Percentiles rank a stretch among this genome's conserved stretches.
phyloP scores from a whole-genome alignment of 2,329 filamentous ascomycete genomes.

The Colletotrichum tabaci region DNA sequence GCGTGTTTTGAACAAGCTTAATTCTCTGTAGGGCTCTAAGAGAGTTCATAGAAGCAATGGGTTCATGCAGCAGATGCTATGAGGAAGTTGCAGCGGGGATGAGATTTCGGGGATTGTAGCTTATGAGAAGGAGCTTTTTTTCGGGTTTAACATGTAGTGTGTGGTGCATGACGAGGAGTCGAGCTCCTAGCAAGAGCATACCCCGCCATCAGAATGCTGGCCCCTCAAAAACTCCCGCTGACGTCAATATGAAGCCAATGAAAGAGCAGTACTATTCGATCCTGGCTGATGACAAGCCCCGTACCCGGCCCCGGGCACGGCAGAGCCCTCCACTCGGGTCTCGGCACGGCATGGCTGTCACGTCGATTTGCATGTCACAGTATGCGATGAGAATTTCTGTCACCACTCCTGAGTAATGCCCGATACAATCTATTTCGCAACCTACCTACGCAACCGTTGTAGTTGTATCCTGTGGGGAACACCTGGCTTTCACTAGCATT shows the following conservation, averaged over 20 bases:
- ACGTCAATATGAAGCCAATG: constrained; percentile 39
- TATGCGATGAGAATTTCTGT: neutral
- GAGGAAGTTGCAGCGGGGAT: constrained; percentile 15
- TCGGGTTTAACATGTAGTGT: constrained; percentile 30
- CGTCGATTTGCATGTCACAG: neutral
- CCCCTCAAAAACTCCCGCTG: constrained; percentile 25
- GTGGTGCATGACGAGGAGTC: constrained; percentile 18
- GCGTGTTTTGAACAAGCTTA: constrained; percentile 34
- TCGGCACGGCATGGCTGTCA: neutral
- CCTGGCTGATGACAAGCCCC: neutral
- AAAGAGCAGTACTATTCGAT: neutral
- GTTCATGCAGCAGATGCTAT: neutral
- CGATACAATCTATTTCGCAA: neutral
- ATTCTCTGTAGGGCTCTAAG: constrained; percentile 39
- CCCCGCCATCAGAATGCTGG: constrained; percentile 25
- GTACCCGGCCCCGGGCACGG: constrained; percentile 7
- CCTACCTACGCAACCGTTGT: no score
- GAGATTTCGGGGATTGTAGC: constrained; percentile 24
- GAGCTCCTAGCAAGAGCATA: constrained; percentile 15
- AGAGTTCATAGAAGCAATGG: constrained; percentile 34
- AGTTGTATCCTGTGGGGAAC: neutral
- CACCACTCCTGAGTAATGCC: neutral
- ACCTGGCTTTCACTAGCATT: neutral
- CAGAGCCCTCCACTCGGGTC: neutral
- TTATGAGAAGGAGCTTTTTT: constrained; percentile 19